A percentile compares a stretch with the other conserved stretches of the same genome.
These are phyloP conservation scores for Colletotrichum neosansevieriae DNA, from an alignment of 2,329 filamentous ascomycete species.

Conservation along the genomic window DNA sequence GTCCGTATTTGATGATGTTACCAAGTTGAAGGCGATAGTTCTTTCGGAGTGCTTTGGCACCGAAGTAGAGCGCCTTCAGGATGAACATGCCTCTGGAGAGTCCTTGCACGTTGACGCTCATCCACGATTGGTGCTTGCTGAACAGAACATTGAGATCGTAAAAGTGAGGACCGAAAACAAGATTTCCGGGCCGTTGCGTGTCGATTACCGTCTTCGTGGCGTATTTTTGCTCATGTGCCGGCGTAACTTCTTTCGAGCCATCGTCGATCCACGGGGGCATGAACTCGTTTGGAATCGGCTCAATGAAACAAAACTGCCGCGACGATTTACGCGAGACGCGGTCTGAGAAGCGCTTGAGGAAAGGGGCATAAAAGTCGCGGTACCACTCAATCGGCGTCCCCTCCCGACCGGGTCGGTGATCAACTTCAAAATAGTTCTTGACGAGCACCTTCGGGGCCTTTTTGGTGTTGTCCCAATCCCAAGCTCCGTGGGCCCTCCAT, in stretches of 20 bases:
- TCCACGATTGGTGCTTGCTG: constrained; percentile 50
- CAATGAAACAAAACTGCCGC: constrained; percentile 52
- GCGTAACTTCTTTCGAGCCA: constrained; percentile 4
- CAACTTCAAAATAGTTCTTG: constrained; percentile 52
- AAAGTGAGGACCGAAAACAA: constrained; percentile 58
- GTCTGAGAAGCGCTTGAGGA: constrained; percentile 51
- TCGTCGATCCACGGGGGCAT: constrained; percentile 52
- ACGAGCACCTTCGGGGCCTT: constrained; percentile 45
- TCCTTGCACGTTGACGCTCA: constrained; percentile 56
- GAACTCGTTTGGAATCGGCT: constrained; percentile 57
- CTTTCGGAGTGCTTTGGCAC: constrained; percentile 50
- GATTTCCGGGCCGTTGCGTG: constrained; percentile 46
- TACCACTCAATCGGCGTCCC: constrained; percentile 55
- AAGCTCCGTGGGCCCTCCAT: constrained; percentile 55
- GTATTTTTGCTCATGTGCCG: constrained; percentile 42
- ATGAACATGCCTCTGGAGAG: constrained; percentile 55
- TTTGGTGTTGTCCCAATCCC: constrained; percentile 51
- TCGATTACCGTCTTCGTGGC: constrained; percentile 46
- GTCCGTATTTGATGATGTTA: constrained; percentile 51
- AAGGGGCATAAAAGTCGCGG: constrained; percentile 56
- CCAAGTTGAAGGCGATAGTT: constrained; percentile 55
- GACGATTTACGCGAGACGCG: constrained; percentile 48
- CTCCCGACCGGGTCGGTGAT: constrained; percentile 52
- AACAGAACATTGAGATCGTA: constrained; percentile 58
- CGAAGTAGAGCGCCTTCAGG: constrained; percentile 56